Base-by-base conservation (phyloP, 169 alveolate genomes). In the Plasmodium coatneyi region DNA sequence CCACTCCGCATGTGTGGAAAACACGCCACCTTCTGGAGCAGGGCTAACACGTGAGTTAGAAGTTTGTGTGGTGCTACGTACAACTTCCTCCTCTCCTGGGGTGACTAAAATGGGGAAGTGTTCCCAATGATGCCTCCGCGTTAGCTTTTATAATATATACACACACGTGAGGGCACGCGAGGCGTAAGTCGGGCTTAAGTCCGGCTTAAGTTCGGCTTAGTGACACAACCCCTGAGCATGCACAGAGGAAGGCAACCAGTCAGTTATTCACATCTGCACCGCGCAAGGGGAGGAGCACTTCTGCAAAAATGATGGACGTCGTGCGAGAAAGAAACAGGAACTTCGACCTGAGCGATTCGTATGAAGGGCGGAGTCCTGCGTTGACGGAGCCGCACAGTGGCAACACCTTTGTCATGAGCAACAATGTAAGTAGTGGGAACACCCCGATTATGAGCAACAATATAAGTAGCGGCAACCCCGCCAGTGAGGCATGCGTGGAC, bases 401-500 rank as follows among this genome's bases (percentile, higher is more conserved):
- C 19, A 46, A 46, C 19, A 9, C 0, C 5, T 9, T 2, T 6
- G 54, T 12, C 2, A 0, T 7, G n/a, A n/a, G 54, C 54, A 43
- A 43, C 54, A 0, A 0, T 1, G 54, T 1, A 5, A 43, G n/a
- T 43, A 10, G 54, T n/a, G 39, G 39, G 3, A 34, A 34, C 39
- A n/a, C n/a, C n/a, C n/a, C n/a, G n/a, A n/a, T 7, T 10, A 0
- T 12, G 22, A 12, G n/a, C n/a, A 9, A 43, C n/a, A 9, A 1
- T 12, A n/a, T 12, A 0, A 10, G n/a, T 12, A 43, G 54, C 54
- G 54, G 54, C 1, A 9, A 43, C n/a, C 0, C 54, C 5, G 66
- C 79, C 5, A 72, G 32, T 28, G 93, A 39, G 66, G 80, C 84
- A 10, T 49, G 41, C 14, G 83, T 86, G 41, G 93, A 86, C 43